Base-by-base conservation (phyloP, 2,329 filamentous ascomycete genomes). In the Aureobasidium melanogenum region DNA sequence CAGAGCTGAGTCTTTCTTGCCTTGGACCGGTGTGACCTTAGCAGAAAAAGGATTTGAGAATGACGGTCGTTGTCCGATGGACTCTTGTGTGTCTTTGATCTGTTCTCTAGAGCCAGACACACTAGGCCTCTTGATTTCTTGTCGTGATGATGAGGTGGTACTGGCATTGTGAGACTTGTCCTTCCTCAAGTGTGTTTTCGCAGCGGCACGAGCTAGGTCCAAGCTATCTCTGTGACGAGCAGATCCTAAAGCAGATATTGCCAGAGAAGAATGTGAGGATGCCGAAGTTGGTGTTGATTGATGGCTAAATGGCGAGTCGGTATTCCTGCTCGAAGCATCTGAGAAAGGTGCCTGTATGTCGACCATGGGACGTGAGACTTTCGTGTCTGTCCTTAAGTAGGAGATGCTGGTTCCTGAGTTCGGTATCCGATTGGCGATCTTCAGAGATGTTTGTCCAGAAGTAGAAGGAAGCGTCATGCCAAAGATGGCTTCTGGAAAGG, bases 251-350 rank as follows among this genome's bases (percentile, higher is more conserved):
- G 32, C 44, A n/a, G 62, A 62, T 15, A 43, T 64, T 71, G 87
- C 72, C 3, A 83, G 81, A 3, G 88, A 87, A 17, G 88, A 91
- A 67, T 88, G 86, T 1, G 88, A 91, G 8, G 86, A 88, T 64
- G 88, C 85, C 10, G 88, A 91, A 5, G 88, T 91, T 7, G 88
- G 88, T 3, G 88, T 91, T 0, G 88, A 91, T 63, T 88, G 87
- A 64, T 88, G 82, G 69, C 88, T 91, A 72, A 90, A 91, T 5
- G 87, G 84, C 1, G 88, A 91, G 61, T 85, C 88, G 1, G 87
- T 89, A 68, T 88, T 91, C 63, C 86, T 80, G 1, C 88, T 91
- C 4, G 88, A 91, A 39, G 88, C 56, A 50, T 59, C 56, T 3
- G 44, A 44, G 24, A 50, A 41, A 2, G 56, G 56, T 7, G 32